Conservation (phyloP, 306 rosid genomes). For the Psophocarpus tetragonolobus region DNA sequence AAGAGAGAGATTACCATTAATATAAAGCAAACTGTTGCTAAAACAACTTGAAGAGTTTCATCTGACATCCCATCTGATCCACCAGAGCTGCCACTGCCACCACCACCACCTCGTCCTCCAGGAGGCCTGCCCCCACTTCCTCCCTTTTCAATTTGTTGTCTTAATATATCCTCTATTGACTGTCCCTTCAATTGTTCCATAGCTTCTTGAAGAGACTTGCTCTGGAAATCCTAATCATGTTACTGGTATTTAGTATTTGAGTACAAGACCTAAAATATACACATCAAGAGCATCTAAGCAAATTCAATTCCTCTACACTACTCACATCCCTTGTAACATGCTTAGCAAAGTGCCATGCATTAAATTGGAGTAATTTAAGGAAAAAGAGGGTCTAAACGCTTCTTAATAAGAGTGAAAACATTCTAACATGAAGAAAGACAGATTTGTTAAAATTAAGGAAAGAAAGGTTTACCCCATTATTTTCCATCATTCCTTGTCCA, state of each 20-base stretch:
- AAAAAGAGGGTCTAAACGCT: background rate
- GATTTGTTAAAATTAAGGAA: no score
- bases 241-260: conserved; percentile 3
- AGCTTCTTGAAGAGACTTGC: conserved; percentile 53
- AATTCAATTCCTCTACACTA: background rate
- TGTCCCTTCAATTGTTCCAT: conserved; percentile 54
- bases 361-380: background rate
- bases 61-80: conserved; percentile 66
- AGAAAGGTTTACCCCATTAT: conserved; percentile 46
- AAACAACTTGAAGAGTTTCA: conserved; percentile 67
- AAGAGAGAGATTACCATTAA: conserved; percentile 55
- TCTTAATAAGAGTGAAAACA: background rate
- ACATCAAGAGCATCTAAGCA: conserved; percentile 17
- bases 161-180: conserved; percentile 65
- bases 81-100: conserved; percentile 41
- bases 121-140: conserved; percentile 52
- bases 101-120: conserved; percentile 41
- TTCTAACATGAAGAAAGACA: background rate
- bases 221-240: conserved; percentile 49
- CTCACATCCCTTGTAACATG: background rate
- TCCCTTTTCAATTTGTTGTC: conserved; percentile 60
- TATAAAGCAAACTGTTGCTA: conserved; percentile 72
- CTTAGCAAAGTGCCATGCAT: background rate
- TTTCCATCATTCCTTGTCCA: conserved; percentile 56
- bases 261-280: background rate